Evolutionary conservation across 306 rosid genomes (phyloP), one percentile per base, ranked within the genome.

Genomic region (Ormosia semicastrata): DNA sequence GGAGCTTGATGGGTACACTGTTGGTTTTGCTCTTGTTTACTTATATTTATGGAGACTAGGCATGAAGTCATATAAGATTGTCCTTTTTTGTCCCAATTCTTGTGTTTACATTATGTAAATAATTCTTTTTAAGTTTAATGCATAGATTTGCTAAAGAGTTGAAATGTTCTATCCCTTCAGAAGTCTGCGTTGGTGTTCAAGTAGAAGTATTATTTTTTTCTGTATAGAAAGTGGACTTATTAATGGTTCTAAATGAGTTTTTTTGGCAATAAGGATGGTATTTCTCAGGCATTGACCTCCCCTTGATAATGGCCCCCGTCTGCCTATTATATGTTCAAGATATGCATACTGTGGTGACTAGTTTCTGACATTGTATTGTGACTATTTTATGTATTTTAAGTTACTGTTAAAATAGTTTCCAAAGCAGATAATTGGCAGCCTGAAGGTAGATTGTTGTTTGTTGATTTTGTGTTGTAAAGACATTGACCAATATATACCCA

Each of bases 351-450:
- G 40, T 66, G 44, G 36, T 76, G 66, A 32, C 76, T 81, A 50
- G 34, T 62, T 71, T 66, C 83, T 49, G 40, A 43, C 69, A 56
- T 46, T 40, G 1, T 57, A n/a, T 75, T 10, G 29, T 29, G 4
- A 39, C 39, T 24, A 24, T 24, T 24, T 24, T 24, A 24, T 46
- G 54, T 24, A 24, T 73, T 50, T 62, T 65, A 34, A 36, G 80
- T 83, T 71, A 40, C 73, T 33, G 64, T 72, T n/a, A 54, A 75
- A 70, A 63, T 76, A 59, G 24, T 64, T 54, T 58, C 54, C 59
- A 17, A 37, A 33, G 18, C 8, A 14, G 72, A 70, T 75, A n/a
- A 47, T 34, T 63, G 56, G 18, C 66, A 66, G 75, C 47, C 37
- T 49, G 59, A 60, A 47, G 24, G 56, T 70, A 7, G 36, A 65